Conservation (phyloP, 768 basidiomycete genomes). For the Termitomyces sp. region DNA sequence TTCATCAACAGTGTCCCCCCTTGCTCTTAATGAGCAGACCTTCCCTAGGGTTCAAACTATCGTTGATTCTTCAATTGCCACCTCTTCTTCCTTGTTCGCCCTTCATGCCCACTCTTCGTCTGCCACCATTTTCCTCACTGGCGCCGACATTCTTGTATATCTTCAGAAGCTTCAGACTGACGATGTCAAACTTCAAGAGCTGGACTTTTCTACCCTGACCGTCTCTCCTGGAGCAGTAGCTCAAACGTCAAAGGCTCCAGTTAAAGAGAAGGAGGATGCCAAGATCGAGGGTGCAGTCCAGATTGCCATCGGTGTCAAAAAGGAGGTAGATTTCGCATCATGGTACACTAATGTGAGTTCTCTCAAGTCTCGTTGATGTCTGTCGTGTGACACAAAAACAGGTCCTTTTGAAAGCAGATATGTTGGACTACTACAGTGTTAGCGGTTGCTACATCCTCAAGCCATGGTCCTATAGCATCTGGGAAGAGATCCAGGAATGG, state of each 20-base stretch:
- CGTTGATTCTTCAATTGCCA: conserved; percentile 74
- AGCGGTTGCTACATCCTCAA: conserved; percentile 98
- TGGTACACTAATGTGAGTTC: conserved; percentile 87
- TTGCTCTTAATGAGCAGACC: conserved; percentile 58
- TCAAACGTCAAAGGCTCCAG: conserved; percentile 29
- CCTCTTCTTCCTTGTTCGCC: conserved; percentile 62
- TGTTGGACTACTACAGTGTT: conserved; percentile 99
- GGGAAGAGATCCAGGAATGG: conserved; percentile 96
- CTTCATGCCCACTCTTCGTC: conserved; percentile 69
- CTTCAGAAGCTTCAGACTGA: conserved; percentile 66
- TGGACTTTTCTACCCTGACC: conserved; percentile 65
- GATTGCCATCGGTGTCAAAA: conserved; percentile 92
- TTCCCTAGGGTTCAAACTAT: conserved; percentile 72
- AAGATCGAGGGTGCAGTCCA: conserved; percentile 87
- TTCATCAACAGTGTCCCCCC: conserved; percentile 60
- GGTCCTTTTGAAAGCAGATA: conserved; percentile 97
- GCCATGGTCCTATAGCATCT: conserved; percentile 96
- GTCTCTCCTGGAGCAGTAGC: conserved; percentile 29
- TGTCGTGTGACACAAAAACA: conserved; percentile 24
- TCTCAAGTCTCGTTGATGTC: not conserved
- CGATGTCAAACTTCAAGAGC: conserved; percentile 56
- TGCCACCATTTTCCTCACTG: conserved; percentile 73
- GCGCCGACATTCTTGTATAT: conserved; percentile 68
- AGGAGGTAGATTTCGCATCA: conserved; percentile 88
- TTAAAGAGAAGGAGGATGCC: conserved; percentile 65